phyloP scores from a whole-genome alignment of 129 eudicot species.

The Centrapalus pauciflorus region DNA sequence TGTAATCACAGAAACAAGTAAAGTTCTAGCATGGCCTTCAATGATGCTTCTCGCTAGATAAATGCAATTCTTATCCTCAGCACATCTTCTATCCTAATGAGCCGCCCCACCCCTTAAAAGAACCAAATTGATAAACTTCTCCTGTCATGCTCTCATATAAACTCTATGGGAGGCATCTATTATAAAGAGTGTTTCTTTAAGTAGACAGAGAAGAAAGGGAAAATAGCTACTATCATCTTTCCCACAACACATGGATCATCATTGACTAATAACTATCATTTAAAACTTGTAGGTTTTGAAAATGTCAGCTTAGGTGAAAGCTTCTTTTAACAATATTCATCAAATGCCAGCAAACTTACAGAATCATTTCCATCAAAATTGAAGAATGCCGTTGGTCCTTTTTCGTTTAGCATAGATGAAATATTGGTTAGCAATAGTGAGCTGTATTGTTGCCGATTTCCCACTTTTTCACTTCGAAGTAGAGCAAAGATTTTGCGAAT shows the following conservation, averaged over 20 bases:
- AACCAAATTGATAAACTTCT: not conserved
- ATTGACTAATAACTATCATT: not conserved
- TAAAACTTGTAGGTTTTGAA: not conserved
- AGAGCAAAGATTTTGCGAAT: constrained; percentile 94
- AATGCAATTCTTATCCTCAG: not conserved
- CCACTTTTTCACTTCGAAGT: constrained; percentile 79
- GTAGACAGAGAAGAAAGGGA: too few relatives aligned
- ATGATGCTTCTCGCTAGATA: not conserved
- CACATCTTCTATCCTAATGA: not conserved
- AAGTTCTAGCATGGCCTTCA: not conserved
- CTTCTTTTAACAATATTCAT: not conserved
- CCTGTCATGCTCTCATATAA: not conserved
- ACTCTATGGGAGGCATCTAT: not conserved
- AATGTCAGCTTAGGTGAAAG: constrained; percentile 1
- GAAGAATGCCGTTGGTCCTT: constrained; percentile 95
- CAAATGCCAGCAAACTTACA: constrained; percentile 48
- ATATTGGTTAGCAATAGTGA: constrained; percentile 72
- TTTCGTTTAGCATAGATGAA: constrained; percentile 90
- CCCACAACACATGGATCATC: not conserved
- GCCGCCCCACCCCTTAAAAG: not conserved
- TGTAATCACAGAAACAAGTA: not conserved
- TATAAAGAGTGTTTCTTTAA: too few relatives aligned
- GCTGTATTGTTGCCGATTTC: constrained; percentile 58
- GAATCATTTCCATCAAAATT: constrained; percentile 83
- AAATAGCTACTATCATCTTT: not conserved